These are phyloP conservation scores for Gossypium gossypioides DNA, from an alignment of 441 rosid genomes.

Conservation along the genomic window DNA sequence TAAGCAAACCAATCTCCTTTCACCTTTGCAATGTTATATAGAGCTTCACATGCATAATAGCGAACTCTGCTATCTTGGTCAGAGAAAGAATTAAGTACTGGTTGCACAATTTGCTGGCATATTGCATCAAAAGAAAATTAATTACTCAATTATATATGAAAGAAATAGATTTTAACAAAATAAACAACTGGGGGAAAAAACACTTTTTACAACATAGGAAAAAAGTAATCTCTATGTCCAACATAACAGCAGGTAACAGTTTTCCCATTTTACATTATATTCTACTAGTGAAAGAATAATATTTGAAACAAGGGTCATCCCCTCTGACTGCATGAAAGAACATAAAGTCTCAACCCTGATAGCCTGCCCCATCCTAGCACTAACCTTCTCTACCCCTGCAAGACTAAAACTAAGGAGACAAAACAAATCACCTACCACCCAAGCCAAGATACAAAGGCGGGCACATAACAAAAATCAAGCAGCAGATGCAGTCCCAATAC, in stretches of 20 bases:
- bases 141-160: conserved; percentile 5
- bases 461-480: background rate
- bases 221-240: background rate
- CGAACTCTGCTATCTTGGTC: conserved; percentile 99
- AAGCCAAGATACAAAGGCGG: background rate
- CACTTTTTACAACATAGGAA: background rate
- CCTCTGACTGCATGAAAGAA: background rate
- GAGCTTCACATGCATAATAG: conserved; percentile 98
- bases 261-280: background rate
- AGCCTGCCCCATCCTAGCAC: background rate
- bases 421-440: background rate
- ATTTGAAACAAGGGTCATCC: background rate
- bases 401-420: background rate
- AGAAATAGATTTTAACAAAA: background rate
- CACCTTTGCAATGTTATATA: conserved; percentile 98
- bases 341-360: background rate
- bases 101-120: conserved; percentile 89
- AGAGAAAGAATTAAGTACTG: conserved; percentile 80
- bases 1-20: conserved; percentile 12
- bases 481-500: background rate
- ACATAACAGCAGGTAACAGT: background rate
- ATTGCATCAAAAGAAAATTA: conserved; percentile 21
- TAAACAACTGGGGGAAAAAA: background rate
- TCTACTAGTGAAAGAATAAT: background rate
- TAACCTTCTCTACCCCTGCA: background rate